phyloP scores from a whole-genome alignment of 73 alveolate genomes.

The Loxodes magnus region DNA sequence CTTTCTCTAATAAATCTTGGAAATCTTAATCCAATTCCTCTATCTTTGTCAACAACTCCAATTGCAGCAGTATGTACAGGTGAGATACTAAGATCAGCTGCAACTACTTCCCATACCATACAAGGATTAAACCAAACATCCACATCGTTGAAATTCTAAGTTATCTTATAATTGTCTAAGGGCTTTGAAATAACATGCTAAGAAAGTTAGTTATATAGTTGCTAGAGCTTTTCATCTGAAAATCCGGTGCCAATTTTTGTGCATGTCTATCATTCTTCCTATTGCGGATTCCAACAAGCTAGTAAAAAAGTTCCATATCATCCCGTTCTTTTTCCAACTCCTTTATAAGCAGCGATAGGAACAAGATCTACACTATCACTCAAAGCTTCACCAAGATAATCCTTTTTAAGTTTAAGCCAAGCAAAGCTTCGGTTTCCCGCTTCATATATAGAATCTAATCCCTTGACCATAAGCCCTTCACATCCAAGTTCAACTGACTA shows the following conservation, averaged over 20 bases:
- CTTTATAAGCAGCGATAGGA: conserved; percentile 98
- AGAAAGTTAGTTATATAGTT: conserved; percentile 24
- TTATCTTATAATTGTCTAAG: conserved; percentile 45
- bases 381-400: conserved; percentile 51
- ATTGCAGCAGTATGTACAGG: conserved; percentile 94
- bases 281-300: conserved; percentile 95
- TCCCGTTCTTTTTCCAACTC: conserved; percentile 99
- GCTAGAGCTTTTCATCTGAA: conserved; percentile 23
- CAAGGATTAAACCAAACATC: conserved; percentile 88
- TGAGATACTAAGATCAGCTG: conserved; percentile 95
- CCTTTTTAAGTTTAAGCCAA: conserved; percentile 99
- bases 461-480: conserved; percentile 98
- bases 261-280: conserved; percentile 88
- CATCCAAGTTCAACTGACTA: conserved; percentile 84
- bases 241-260: conserved; percentile 67
- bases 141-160: conserved; percentile 55
- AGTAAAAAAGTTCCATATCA: conserved; percentile 95
- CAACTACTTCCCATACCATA: conserved; percentile 95
- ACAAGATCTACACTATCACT: conserved; percentile 98
- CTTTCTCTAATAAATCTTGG: conserved; percentile 96
- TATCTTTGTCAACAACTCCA: conserved; percentile 76
- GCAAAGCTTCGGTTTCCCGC: conserved; percentile 98
- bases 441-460: conserved; percentile 95
- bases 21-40: conserved; percentile 97
- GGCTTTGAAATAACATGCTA: conserved; percentile 48